A percentile compares a stretch with the other conserved stretches of the same genome.
These are phyloP conservation scores for Neonectria sp. DNA, from an alignment of 2,329 filamentous ascomycete genomes.

Conservation along the genomic window DNA sequence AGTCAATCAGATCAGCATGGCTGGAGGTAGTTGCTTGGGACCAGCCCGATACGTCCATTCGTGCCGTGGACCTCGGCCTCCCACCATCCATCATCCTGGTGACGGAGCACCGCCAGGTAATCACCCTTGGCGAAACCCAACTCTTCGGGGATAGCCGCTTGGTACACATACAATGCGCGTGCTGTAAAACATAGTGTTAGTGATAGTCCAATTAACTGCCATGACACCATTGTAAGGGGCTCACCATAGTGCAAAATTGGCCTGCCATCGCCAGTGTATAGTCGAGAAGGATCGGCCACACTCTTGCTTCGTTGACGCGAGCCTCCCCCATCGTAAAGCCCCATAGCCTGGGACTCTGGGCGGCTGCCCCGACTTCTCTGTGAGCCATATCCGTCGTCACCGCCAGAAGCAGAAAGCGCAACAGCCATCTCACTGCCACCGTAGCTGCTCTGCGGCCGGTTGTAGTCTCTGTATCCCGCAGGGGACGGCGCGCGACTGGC, in stretches of 20 bases:
- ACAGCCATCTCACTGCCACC: conserved; percentile 74
- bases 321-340: conserved; percentile 68
- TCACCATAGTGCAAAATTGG: conserved; percentile 95
- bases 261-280: conserved; percentile 88
- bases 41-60: conserved; percentile 71
- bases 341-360: conserved; percentile 67
- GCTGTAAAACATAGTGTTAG: conserved; percentile 67
- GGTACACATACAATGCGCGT: conserved; percentile 93
- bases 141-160: conserved; percentile 95
- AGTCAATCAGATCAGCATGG: conserved; percentile 56
- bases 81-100: conserved; percentile 99
- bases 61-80: conserved; percentile 91
- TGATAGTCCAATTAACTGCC: background rate
- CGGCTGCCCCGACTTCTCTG: conserved; percentile 66
- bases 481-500: conserved; percentile 65
- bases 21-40: conserved; percentile 79
- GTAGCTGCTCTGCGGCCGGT: conserved; percentile 67
- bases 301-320: conserved; percentile 82
- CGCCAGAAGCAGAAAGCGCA: conserved; percentile 69
- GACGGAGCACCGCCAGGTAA: conserved; percentile 86
- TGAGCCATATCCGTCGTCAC: conserved; percentile 72
- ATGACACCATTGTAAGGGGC: conserved; percentile 56
- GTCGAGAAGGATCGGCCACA: conserved; percentile 84
- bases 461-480: conserved; percentile 62
- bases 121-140: conserved; percentile 94